A percentile compares a stretch with the other conserved stretches of the same genome.
phyloP scores from a whole-genome alignment of 176 grass and related monocot genomes.

The Lolium perenne region DNA sequence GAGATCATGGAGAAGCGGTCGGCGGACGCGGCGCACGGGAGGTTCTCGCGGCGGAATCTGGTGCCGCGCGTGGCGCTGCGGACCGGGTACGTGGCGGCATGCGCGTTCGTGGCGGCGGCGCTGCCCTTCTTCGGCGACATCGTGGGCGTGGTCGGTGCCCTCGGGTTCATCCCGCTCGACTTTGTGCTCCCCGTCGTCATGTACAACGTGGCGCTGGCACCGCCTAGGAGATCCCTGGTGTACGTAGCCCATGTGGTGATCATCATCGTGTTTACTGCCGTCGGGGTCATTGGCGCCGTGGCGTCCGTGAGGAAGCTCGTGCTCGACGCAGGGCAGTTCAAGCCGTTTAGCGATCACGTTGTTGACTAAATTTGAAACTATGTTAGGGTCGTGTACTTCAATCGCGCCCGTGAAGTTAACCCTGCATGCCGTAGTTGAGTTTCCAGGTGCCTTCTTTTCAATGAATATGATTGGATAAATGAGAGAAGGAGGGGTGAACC shows the following conservation, averaged over 20 bases:
- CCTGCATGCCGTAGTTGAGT: too few species aligned
- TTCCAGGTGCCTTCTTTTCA: too few species aligned
- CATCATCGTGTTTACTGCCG: slow-evolving; percentile 65
- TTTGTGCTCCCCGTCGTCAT: slow-evolving; percentile 81
- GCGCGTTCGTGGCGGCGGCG: slow-evolving; percentile 74
- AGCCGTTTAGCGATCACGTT: slow-evolving; percentile 68
- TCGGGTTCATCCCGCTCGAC: slow-evolving; percentile 87
- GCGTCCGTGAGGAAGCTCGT: slow-evolving; percentile 74
- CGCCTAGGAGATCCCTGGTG: slow-evolving; percentile 40
- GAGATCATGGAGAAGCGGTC: slow-evolving; percentile 96
- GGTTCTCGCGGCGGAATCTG: slow-evolving; percentile 74
- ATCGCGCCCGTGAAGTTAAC: too few species aligned
- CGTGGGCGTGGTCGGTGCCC: slow-evolving; percentile 66
- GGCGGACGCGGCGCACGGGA: slow-evolving; percentile 48
- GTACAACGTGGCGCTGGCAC: slow-evolving; percentile 82
- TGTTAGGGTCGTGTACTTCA: background rate
- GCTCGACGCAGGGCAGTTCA: slow-evolving; percentile 76
- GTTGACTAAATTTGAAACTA: slow-evolving; percentile 42
- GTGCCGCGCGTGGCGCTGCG: slow-evolving; percentile 64
- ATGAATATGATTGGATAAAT: too few species aligned
- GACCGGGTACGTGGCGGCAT: slow-evolving; percentile 60
- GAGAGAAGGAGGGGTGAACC: too few species aligned
- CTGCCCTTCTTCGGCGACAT: slow-evolving; percentile 93
- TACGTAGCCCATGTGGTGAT: slow-evolving; percentile 59
- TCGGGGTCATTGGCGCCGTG: slow-evolving; percentile 74